A percentile compares a stretch with the other conserved stretches of the same genome.
Evolutionary conservation across 2,329 filamentous ascomycete species (phyloP).

Genomic region (Neonectria magnoliae): DNA sequence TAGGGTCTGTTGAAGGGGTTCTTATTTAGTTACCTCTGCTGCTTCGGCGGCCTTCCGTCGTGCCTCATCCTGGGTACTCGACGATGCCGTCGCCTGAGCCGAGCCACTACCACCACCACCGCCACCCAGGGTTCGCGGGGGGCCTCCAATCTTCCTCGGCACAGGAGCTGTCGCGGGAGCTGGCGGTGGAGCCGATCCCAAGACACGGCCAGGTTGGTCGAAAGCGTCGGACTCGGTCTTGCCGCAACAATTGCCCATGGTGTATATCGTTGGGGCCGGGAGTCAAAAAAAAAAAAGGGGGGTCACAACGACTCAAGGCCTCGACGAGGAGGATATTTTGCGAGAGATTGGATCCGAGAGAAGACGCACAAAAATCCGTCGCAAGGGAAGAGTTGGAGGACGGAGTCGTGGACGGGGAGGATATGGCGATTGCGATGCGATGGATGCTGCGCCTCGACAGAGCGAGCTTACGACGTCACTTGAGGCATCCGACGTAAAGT

Average conservation of each 20-base stretch:
- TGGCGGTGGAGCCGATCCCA: slow-evolving; percentile 65
- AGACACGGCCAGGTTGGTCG: slow-evolving; percentile 75
- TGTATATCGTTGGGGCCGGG: neutral
- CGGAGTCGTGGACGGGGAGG: neutral
- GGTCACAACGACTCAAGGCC: too few species aligned
- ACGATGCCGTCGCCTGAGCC: slow-evolving; percentile 35
- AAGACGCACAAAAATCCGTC: too few species aligned
- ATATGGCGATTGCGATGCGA: neutral
- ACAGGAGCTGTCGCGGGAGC: slow-evolving; percentile 62
- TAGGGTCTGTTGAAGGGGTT: too few species aligned
- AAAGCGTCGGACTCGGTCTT: slow-evolving; percentile 78
- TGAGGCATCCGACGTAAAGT: too few species aligned
- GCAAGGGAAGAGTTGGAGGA: neutral
- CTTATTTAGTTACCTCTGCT: slow-evolving; percentile 75
- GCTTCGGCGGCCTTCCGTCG: slow-evolving; percentile 80
- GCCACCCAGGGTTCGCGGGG: slow-evolving; percentile 72
- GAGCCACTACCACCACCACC: slow-evolving; percentile 52
- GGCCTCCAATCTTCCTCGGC: slow-evolving; percentile 63
- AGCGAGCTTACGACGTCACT: neutral
- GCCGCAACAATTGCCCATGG: slow-evolving; percentile 90
- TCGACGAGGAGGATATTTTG: neutral
- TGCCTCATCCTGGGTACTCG: slow-evolving; percentile 64
- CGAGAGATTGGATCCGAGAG: neutral
- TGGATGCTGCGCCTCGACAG: neutral
- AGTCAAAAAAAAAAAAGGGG: neutral